Base-by-base conservation (phyloP, 331 rosid genomes). In the Cydonia oblonga region DNA sequence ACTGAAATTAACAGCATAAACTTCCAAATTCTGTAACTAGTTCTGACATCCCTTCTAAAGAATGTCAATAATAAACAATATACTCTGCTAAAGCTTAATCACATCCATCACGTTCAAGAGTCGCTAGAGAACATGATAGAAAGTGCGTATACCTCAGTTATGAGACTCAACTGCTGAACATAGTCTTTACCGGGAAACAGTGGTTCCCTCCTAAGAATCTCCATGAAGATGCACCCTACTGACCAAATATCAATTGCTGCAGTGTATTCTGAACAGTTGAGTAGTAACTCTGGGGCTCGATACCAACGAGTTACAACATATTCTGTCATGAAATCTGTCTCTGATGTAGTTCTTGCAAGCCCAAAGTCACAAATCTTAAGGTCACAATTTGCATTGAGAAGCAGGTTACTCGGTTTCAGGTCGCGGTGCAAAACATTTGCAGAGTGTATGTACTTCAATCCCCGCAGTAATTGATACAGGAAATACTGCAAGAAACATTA, bases 211-310 rank as follows among this genome's bases (percentile, higher is more conserved):
- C 79, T 80, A 30, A 93, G 70, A 73, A 86, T 87, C 79, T 93
- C 98, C 93, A 88, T 87, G 77, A 93, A 87, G 80, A 93, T 93
- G 78, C 98, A 93, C 28, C 98, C 98, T 54, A 93, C 98, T 10
- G 98, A 90, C 98, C 98, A 93, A 51, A 90, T 85, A 82, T 93
- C 98, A 78, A 93, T 93, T 20, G 98, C 96, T 46, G 93, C 90
- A 53, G 96, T 90, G 78, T 93, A 93, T 76, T 90, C 96, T 58
- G 96, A 84, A 76, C 96, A 90, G 78, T 89, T 90, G 54, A 93
- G 85, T 25, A 92, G 86, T 80, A 92, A 82, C 66, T 92, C 98
- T 58, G 97, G 98, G 62, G 98, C 98, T 72, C 98, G 87, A 76
- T 92, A 92, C 98, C 98, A 92, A 61, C 98, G 91, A 72, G 98